phyloP scores from a whole-genome alignment of 495 filamentous ascomycete genomes.

The Penicillium taxi region DNA sequence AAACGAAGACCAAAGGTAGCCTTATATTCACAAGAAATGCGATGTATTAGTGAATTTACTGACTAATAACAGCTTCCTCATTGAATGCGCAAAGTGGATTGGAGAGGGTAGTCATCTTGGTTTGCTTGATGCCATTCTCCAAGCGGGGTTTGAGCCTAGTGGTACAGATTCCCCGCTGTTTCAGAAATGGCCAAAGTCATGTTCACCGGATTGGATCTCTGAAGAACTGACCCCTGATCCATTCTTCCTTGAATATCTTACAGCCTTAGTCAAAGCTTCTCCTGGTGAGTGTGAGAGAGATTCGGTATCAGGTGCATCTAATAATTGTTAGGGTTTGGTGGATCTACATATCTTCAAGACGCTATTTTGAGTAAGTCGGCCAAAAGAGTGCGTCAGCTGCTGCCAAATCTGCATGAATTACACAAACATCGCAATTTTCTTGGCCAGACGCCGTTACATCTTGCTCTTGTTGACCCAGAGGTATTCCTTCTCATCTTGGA shows the following conservation, averaged over 20 bases:
- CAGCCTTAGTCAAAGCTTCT: neutral
- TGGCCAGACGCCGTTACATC: neutral
- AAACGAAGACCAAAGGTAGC: neutral
- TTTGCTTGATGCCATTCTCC: neutral
- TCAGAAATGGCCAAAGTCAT: slow-evolving; percentile 2
- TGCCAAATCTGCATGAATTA: neutral
- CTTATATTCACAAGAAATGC: neutral
- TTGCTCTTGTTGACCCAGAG: neutral
- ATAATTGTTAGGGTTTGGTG: neutral
- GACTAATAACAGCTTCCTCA: neutral
- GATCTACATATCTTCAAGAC: neutral
- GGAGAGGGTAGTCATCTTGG: slow-evolving; percentile 1
- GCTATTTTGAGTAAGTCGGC: neutral
- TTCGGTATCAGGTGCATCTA: too few relatives aligned
- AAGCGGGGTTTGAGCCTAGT: slow-evolving; percentile 1
- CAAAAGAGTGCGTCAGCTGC: neutral
- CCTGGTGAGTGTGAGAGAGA: neutral
- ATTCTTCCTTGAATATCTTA: slow-evolving; percentile 3
- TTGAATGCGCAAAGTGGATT: neutral
- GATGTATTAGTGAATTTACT: too few relatives aligned
- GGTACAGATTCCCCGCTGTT: slow-evolving; percentile 1
- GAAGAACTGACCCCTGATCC: neutral
- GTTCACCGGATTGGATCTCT: slow-evolving; percentile 1
- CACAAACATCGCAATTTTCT: neutral
- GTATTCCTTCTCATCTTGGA: neutral